Conservation (phyloP, 148 eudicot species). For the Arctostaphylos glauca region DNA sequence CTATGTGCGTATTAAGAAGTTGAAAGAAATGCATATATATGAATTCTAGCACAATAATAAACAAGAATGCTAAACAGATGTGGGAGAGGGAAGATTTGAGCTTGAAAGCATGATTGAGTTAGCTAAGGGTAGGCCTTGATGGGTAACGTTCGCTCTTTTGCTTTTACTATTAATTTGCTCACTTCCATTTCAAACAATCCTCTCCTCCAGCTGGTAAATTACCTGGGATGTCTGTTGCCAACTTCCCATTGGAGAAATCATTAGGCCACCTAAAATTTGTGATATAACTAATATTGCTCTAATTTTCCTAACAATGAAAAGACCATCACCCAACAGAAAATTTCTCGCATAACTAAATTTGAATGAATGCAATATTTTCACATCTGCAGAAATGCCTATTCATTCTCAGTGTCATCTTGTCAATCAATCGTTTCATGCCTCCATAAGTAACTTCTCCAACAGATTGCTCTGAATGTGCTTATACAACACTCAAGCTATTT, state of each 20-base stretch:
- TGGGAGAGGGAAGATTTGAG: neutral
- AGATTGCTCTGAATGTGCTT: neutral
- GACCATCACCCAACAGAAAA: neutral
- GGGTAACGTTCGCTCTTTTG: neutral
- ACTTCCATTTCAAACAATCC: neutral
- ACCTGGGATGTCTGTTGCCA: neutral
- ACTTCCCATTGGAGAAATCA: neutral
- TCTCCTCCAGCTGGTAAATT: neutral
- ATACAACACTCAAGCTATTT: neutral
- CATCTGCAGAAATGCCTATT: neutral
- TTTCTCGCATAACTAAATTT: neutral
- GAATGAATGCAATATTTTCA: neutral
- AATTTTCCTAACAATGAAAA: neutral
- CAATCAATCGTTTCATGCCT: neutral
- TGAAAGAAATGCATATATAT: neutral
- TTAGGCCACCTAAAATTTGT: neutral
- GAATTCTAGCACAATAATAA: neutral
- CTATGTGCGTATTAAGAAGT: neutral
- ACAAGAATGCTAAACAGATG: neutral
- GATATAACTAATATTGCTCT: neutral
- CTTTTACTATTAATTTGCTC: neutral
- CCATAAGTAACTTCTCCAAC: neutral
- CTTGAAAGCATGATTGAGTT: slow-evolving; percentile 6
- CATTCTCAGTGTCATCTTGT: neutral
- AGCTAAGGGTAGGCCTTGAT: neutral